Evolutionary conservation across 2,329 filamentous ascomycete genomes (phyloP).

Genomic region (Epichloe uncinata): DNA sequence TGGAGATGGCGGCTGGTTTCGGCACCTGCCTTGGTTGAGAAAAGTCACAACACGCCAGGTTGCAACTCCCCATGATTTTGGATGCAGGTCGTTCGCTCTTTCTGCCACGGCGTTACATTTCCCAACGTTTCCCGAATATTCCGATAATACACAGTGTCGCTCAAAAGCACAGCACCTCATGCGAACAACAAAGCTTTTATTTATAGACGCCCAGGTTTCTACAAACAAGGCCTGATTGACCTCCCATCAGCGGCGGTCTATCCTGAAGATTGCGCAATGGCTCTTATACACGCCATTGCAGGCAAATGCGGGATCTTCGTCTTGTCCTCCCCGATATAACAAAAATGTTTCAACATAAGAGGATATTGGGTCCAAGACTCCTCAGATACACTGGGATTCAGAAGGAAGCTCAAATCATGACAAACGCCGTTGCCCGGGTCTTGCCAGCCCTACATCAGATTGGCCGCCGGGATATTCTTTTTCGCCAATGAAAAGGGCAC

Average conservation of each 20-base stretch:
- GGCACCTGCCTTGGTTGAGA: not conserved
- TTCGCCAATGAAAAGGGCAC: not conserved
- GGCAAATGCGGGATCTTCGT: constrained; percentile 1
- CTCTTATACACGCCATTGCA: constrained; percentile 2
- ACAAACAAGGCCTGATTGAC: constrained; percentile 1
- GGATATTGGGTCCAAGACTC: constrained; percentile 34
- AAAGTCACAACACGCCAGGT: not conserved
- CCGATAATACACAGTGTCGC: not conserved
- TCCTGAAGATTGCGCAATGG: constrained; percentile 1
- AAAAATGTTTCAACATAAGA: not conserved
- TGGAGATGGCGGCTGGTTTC: not conserved
- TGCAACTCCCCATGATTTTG: not conserved
- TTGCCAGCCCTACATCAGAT: constrained; percentile 1
- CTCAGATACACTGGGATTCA: constrained; percentile 16
- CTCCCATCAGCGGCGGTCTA: not conserved
- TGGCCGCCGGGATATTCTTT: constrained; percentile 4
- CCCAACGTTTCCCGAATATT: not conserved
- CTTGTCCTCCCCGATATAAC: constrained; percentile 3
- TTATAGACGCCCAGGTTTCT: constrained; percentile 2
- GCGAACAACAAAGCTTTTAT: constrained; percentile 6
- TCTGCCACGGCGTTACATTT: not conserved
- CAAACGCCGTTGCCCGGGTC: constrained; percentile 7
- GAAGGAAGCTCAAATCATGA: constrained; percentile 4
- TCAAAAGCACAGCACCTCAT: not conserved
- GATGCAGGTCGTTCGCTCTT: not conserved